A percentile compares a stretch with the other conserved stretches of the same genome.
Evolutionary conservation across 306 rosid species (phyloP).

Genomic region (Clitoria ternatea): DNA sequence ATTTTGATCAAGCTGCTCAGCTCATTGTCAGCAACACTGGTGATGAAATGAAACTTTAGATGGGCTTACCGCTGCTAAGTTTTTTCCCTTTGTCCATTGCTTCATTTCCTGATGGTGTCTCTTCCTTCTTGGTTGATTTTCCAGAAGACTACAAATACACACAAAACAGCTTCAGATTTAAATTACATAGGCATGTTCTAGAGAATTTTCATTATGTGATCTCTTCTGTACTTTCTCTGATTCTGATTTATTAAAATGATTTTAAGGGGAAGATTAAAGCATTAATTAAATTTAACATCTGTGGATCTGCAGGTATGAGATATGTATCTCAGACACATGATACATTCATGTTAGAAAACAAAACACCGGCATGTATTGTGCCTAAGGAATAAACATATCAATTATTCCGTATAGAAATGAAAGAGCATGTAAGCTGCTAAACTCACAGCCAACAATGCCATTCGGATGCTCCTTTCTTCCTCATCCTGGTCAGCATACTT

Average conservation of each 20-base stretch:
- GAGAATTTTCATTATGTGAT: background rate
- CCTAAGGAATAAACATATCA: slow-evolving; percentile 4
- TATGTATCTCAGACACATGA: background rate
- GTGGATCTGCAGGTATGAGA: background rate
- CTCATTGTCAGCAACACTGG: background rate
- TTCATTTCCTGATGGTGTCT: slow-evolving; percentile 35
- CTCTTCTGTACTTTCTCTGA: background rate
- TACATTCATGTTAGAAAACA: background rate
- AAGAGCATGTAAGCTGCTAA: slow-evolving; percentile 13
- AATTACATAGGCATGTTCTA: slow-evolving; percentile 4
- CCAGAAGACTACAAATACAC: slow-evolving; percentile 79
- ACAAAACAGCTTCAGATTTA: slow-evolving; percentile 11
- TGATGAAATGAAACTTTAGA: too few relatives aligned
- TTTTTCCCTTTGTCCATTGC: slow-evolving; percentile 42
- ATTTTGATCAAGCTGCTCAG: background rate
- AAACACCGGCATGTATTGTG: background rate
- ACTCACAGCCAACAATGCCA: slow-evolving; percentile 98
- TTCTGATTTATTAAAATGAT: background rate
- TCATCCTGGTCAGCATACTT: slow-evolving; percentile 97
- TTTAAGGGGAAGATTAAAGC: background rate
- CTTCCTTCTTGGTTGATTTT: slow-evolving; percentile 56
- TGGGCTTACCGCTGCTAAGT: slow-evolving; percentile 42
- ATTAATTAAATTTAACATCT: background rate
- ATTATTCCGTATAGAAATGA: background rate
- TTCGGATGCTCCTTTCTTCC: slow-evolving; percentile 90